Evolutionary conservation across 805 yeast genomes (phyloP).

Genomic region (Monosporozyma servazzii): DNA sequence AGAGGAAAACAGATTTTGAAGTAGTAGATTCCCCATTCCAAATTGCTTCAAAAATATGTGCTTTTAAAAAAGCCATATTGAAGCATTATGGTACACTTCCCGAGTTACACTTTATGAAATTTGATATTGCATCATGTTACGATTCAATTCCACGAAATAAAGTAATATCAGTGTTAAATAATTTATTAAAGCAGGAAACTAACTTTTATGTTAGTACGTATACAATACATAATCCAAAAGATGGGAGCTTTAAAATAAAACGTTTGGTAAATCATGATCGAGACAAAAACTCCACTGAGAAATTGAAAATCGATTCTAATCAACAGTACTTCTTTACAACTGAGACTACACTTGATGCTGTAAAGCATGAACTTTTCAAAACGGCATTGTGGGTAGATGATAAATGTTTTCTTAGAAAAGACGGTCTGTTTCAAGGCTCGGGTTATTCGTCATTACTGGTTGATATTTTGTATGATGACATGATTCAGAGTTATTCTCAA

Average conservation of each 20-base stretch:
- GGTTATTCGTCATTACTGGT: conserved; percentile 68
- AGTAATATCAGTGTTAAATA: conserved; percentile 30
- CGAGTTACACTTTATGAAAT: conserved; percentile 45
- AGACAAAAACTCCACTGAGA: neutral
- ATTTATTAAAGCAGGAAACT: conserved; percentile 10
- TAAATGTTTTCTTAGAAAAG: conserved; percentile 37
- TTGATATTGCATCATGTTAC: conserved; percentile 70
- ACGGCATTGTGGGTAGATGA: conserved; percentile 38
- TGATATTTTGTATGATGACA: conserved; percentile 57
- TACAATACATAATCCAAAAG: conserved; percentile 7
- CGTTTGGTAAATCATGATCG: conserved; percentile 16
- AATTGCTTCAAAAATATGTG: conserved; percentile 32
- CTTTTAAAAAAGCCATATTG: conserved; percentile 30
- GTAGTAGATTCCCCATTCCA: conserved; percentile 38
- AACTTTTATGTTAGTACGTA: conserved; percentile 26
- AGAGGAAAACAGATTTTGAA: conserved; percentile 21
- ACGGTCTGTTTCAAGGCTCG: conserved; percentile 82
- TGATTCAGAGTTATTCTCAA: conserved; percentile 34
- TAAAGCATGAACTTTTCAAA: conserved; percentile 44
- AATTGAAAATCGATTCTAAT: neutral
- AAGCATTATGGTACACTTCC: conserved; percentile 25
- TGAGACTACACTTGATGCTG: conserved; percentile 36
- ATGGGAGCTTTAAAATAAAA: conserved; percentile 4
- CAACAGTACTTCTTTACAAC: conserved; percentile 26
- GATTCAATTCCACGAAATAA: conserved; percentile 54